A percentile compares a stretch with the other conserved stretches of the same genome.
phyloP scores from a whole-genome alignment of 805 yeast genomes.

The Zygosaccharomyces bisporus region DNA sequence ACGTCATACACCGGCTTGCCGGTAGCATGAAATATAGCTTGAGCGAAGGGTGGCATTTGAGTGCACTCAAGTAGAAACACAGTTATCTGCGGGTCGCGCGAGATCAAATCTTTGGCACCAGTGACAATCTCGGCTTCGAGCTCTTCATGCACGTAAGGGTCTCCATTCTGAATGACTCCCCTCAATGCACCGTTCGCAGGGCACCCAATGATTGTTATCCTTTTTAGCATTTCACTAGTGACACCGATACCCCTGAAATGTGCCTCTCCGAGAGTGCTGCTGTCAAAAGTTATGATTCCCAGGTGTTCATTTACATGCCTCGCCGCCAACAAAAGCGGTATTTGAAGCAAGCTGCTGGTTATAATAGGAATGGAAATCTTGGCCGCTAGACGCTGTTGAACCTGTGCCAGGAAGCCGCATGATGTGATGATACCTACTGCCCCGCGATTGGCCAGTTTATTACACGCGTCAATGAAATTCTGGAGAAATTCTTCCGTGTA shows the following conservation, averaged over 20 bases:
- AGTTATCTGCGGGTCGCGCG: slow-evolving; percentile 23
- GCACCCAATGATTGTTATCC: slow-evolving; percentile 25
- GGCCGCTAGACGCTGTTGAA: slow-evolving; percentile 27
- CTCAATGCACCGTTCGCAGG: slow-evolving; percentile 25
- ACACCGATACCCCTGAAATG: slow-evolving; percentile 35
- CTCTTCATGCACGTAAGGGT: slow-evolving; percentile 26
- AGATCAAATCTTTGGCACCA: slow-evolving; percentile 23
- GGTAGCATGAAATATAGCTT: slow-evolving; percentile 28
- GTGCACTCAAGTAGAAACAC: slow-evolving; percentile 38
- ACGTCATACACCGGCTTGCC: slow-evolving; percentile 36
- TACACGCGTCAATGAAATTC: slow-evolving; percentile 29
- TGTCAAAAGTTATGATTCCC: slow-evolving; percentile 36
- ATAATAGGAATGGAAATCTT: slow-evolving; percentile 34
- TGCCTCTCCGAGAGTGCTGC: slow-evolving; percentile 21
- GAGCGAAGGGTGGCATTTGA: slow-evolving; percentile 37
- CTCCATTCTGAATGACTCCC: slow-evolving; percentile 27
- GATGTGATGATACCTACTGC: slow-evolving; percentile 37
- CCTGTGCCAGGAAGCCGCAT: slow-evolving; percentile 37
- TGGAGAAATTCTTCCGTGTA: slow-evolving; percentile 30
- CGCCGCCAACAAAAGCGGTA: slow-evolving; percentile 28
- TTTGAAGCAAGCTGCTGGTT: slow-evolving; percentile 33
- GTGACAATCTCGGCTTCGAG: slow-evolving; percentile 28
- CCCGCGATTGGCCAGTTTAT: slow-evolving; percentile 30
- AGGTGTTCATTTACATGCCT: slow-evolving; percentile 25
- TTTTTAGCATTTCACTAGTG: slow-evolving; percentile 21